Conservation (phyloP, 108 stramenopile genomes). For the Seminavis robusta region DNA sequence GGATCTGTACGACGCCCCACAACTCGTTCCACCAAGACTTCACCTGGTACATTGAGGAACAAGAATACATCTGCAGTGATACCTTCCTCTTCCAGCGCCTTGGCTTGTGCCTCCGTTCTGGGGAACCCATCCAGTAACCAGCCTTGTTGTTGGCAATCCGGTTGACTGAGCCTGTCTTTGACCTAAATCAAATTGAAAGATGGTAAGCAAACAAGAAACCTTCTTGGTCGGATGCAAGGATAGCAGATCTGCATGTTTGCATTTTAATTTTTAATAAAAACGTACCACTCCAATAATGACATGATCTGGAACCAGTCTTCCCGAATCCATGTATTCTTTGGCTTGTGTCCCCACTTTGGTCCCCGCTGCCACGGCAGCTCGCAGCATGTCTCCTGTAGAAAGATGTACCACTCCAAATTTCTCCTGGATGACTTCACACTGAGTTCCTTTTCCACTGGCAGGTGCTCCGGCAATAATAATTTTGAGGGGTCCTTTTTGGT, state of each 20-base stretch:
- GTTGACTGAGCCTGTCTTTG: conserved; percentile 62
- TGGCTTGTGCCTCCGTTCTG: conserved; percentile 80
- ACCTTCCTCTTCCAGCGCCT: conserved; percentile 70
- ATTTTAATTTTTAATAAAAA: background rate
- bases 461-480: conserved; percentile 76
- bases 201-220: background rate
- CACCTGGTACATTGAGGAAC: conserved; percentile 85
- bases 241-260: no score
- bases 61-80: conserved; percentile 74
- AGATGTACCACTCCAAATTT: conserved; percentile 70
- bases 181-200: conserved; percentile 41
- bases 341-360: conserved; percentile 54
- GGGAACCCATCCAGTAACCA: conserved; percentile 96
- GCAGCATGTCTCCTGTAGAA: conserved; percentile 81
- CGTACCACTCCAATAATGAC: conserved; percentile 81
- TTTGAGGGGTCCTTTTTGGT: no score
- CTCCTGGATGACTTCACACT: conserved; percentile 68
- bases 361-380: conserved; percentile 53
- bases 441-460: conserved; percentile 80
- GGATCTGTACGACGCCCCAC: conserved; percentile 91
- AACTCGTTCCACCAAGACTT: conserved; percentile 81
- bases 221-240: background rate
- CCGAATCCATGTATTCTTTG: conserved; percentile 77
- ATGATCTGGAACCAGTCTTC: conserved; percentile 88
- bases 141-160: conserved; percentile 66